Percentiles rank a stretch among this genome's conserved stretches.
Conservation (phyloP, 768 basidiomycete species). For the Tylopilus subfusipes region DNA sequence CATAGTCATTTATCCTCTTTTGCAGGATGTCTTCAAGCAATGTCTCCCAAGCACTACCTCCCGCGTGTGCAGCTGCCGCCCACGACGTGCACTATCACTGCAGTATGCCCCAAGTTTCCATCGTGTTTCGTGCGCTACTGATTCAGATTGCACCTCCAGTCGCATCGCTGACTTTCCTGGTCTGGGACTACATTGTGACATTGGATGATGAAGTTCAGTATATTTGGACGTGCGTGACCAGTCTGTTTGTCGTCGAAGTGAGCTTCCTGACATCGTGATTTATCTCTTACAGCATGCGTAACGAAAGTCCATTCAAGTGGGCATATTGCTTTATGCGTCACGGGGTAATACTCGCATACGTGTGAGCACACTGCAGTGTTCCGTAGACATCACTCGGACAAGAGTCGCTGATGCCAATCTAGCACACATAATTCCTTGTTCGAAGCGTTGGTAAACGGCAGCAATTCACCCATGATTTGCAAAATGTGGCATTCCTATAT, state of each 20-base stretch:
- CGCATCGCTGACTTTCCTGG: constrained; percentile 7
- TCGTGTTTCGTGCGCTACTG: not conserved
- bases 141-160: constrained; percentile 1
- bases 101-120: not conserved
- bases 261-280: not conserved
- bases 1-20: not conserved
- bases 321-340: constrained; percentile 25
- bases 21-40: not conserved
- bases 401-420: not conserved
- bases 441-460: constrained; percentile 3
- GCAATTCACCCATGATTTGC: constrained; percentile 9
- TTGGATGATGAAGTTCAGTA: constrained; percentile 17
- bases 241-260: not conserved
- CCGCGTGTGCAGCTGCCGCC: not conserved
- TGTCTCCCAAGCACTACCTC: not conserved
- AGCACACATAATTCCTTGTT: constrained; percentile 12
- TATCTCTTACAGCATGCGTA: constrained; percentile 21
- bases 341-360: constrained; percentile 9
- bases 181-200: constrained; percentile 12
- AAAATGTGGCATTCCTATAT: constrained; percentile 8
- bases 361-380: constrained; percentile 10
- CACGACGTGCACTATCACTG: constrained; percentile 11
- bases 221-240: constrained; percentile 21
- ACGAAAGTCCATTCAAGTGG: constrained; percentile 27
- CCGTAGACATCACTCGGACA: not conserved